A percentile compares a stretch with the other conserved stretches of the same genome.
Conservation (phyloP, 129 eudicot species). For the Flaveria ramosissima region DNA sequence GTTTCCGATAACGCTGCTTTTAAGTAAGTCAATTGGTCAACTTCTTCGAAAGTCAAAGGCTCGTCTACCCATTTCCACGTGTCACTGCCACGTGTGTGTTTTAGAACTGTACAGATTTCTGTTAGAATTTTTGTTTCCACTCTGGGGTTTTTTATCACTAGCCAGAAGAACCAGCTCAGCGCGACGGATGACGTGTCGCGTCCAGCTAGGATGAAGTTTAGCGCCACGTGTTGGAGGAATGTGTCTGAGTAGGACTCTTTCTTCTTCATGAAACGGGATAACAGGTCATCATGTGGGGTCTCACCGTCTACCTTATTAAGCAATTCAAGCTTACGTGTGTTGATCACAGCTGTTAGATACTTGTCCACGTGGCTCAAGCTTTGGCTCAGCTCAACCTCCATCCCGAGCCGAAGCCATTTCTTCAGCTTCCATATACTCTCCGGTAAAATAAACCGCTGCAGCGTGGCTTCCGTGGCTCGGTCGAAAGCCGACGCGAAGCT, state of each 20-base stretch:
- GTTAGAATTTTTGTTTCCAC: constrained; percentile 58
- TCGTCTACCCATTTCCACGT: constrained; percentile 54
- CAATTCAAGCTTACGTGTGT: constrained; percentile 68
- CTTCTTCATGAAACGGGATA: constrained; percentile 78
- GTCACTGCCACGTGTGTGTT: constrained; percentile 53
- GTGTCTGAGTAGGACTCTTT: constrained; percentile 54
- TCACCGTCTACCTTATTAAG: constrained; percentile 36
- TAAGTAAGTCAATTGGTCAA: constrained; percentile 52
- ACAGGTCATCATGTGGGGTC: constrained; percentile 59
- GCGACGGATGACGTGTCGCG: constrained; percentile 87
- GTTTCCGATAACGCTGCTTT: constrained; percentile 80
- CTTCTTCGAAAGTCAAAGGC: constrained; percentile 66
- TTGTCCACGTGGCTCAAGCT: constrained; percentile 63
- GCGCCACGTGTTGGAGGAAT: constrained; percentile 66
- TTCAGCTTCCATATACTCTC: constrained; percentile 60
- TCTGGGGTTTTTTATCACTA: constrained; percentile 43
- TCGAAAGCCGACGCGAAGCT: constrained; percentile 64
- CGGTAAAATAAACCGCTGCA: constrained; percentile 68
- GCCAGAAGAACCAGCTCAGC: constrained; percentile 78
- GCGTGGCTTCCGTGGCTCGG: constrained; percentile 77
- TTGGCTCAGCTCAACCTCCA: constrained; percentile 56
- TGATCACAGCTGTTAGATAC: constrained; percentile 57
- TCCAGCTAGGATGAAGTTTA: constrained; percentile 83
- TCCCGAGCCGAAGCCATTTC: constrained; percentile 63
- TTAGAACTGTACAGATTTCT: constrained; percentile 49